These are phyloP conservation scores for Globisporangium spiculum DNA, from an alignment of 352 stramenopile genomes.

Conservation along the genomic window DNA sequence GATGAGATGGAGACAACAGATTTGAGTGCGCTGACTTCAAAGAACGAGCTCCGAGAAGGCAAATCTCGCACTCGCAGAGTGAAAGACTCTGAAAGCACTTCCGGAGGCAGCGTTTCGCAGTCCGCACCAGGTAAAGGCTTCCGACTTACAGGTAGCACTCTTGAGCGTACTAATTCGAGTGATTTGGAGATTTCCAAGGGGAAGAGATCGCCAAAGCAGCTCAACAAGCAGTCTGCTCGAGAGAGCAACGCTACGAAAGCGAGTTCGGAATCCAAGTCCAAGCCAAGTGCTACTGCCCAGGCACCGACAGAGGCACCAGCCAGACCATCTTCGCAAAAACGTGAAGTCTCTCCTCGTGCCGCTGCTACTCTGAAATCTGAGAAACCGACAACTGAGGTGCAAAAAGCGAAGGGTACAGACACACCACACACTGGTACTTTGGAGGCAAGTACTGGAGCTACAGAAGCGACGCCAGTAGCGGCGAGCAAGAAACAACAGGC, in stretches of 20 bases:
- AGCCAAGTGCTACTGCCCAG: not conserved
- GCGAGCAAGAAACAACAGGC: not conserved
- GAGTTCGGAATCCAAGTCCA: slow-evolving; percentile 5
- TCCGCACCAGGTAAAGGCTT: not conserved
- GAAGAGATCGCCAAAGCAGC: slow-evolving; percentile 18
- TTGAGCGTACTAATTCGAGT: slow-evolving; percentile 14
- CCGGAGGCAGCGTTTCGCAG: not conserved
- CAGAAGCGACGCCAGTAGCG: not conserved
- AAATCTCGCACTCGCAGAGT: slow-evolving; percentile 6
- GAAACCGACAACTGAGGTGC: not conserved
- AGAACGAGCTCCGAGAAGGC: not conserved
- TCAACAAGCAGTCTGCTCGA: slow-evolving; percentile 9
- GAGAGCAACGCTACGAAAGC: slow-evolving; percentile 2
- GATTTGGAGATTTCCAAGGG: slow-evolving; percentile 15
- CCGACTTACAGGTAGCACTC: not conserved
- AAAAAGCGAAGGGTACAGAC: not conserved
- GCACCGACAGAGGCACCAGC: not conserved
- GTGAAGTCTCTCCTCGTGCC: not conserved
- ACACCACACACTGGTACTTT: not conserved
- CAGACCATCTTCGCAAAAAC: not conserved
- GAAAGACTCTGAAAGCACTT: slow-evolving; percentile 1
- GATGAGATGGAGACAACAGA: slow-evolving; percentile 1
- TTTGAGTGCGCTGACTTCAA: not conserved
- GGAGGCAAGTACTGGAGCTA: not conserved
- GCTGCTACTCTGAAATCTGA: not conserved